Percentiles rank a stretch among this genome's conserved stretches.
These are phyloP conservation scores for Neophaeococcomyces aloes DNA, from an alignment of 2,329 filamentous ascomycete genomes.

Conservation along the genomic window DNA sequence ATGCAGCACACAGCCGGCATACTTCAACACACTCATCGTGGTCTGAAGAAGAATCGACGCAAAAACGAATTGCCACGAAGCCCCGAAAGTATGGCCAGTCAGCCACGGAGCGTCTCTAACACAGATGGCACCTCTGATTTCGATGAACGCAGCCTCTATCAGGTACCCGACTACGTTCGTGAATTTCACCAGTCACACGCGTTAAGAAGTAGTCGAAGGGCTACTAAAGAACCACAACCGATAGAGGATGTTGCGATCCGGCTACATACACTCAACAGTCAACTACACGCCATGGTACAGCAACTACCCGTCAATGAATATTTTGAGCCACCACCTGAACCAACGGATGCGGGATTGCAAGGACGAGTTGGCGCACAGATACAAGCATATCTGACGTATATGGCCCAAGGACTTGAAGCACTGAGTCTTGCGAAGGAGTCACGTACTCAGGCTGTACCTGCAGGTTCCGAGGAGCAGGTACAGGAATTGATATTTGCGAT, in stretches of 20 bases:
- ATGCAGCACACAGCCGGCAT: slow-evolving; percentile 88
- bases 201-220: slow-evolving; percentile 10
- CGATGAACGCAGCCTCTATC: slow-evolving; percentile 66
- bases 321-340: slow-evolving; percentile 29
- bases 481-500: slow-evolving; percentile 55
- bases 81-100: slow-evolving; percentile 54
- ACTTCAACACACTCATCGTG: slow-evolving; percentile 77
- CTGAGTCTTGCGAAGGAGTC: slow-evolving; percentile 50
- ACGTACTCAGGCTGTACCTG: slow-evolving; percentile 24
- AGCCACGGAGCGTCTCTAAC: slow-evolving; percentile 41
- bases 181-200: slow-evolving; percentile 26
- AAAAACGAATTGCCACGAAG: slow-evolving; percentile 51
- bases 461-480: slow-evolving; percentile 45
- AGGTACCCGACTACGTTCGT: slow-evolving; percentile 56
- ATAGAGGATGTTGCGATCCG: slow-evolving; percentile 51
- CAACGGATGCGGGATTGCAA: slow-evolving; percentile 21
- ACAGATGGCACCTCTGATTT: slow-evolving; percentile 53
- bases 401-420: slow-evolving; percentile 54
- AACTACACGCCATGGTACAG: slow-evolving; percentile 57
- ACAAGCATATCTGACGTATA: slow-evolving; percentile 55
- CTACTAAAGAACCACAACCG: slow-evolving; percentile 30
- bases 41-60: slow-evolving; percentile 49
- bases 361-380: slow-evolving; percentile 17
- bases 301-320: slow-evolving; percentile 29
- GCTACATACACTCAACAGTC: slow-evolving; percentile 57